phyloP scores from a whole-genome alignment of 371 early-diverging fungal species.

The Mucor plumbeus region DNA sequence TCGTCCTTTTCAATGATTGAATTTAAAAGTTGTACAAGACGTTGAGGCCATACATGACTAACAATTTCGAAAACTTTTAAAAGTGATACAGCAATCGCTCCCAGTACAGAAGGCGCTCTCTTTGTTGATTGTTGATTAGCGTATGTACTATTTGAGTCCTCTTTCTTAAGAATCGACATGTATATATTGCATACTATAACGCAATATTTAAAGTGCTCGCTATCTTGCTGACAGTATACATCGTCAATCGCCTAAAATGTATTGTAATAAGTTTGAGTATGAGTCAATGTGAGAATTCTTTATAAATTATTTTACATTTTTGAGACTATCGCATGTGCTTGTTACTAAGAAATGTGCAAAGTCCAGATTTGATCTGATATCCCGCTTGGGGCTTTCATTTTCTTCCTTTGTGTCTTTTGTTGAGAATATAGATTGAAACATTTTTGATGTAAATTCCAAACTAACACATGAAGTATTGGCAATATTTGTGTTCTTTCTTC shows the following conservation, averaged over 20 bases:
- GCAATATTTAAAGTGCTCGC: constrained; percentile 13
- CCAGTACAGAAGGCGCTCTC: constrained; percentile 14
- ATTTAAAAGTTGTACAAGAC: constrained; percentile 13
- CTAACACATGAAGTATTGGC: constrained; percentile 27
- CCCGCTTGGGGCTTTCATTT: neutral
- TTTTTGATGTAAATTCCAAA: constrained; percentile 34
- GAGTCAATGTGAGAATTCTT: no score
- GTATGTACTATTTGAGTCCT: constrained; percentile 48
- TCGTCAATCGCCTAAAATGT: constrained; percentile 26
- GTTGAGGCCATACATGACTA: constrained; percentile 37
- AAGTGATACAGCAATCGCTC: constrained; percentile 26
- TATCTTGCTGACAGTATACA: constrained; percentile 20
- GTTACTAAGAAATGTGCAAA: constrained; percentile 52
- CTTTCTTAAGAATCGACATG: constrained; percentile 33
- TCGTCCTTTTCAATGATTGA: neutral
- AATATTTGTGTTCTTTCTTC: constrained; percentile 30
- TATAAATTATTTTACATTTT: constrained; percentile 32
- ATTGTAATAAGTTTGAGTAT: neutral
- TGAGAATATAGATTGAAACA: constrained; percentile 41
- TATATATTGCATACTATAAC: constrained; percentile 23
- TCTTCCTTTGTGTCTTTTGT: constrained; percentile 20
- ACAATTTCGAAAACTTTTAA: constrained; percentile 27
- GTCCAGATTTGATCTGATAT: constrained; percentile 43
- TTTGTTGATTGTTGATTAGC: constrained; percentile 39
- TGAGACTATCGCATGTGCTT: constrained; percentile 31